Conservation (phyloP, 768 basidiomycete species). For the Hericium erinaceus region DNA sequence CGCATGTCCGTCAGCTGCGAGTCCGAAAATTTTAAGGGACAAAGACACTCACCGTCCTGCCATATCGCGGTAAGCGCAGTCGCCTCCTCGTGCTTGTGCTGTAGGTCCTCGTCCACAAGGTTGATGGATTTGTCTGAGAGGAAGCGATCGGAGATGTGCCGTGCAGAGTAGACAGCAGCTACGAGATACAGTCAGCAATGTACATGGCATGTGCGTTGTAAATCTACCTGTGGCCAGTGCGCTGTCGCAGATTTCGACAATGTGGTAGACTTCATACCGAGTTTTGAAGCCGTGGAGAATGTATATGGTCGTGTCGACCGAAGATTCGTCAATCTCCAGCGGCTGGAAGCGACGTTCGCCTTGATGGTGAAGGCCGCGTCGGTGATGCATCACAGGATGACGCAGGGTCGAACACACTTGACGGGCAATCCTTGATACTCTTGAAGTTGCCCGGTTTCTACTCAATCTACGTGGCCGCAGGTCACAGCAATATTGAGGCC, state of each 20-base stretch:
- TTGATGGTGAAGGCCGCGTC: too few relatives aligned
- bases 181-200: not conserved
- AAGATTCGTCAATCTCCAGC: conserved; percentile 80
- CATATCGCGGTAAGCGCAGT: conserved; percentile 53
- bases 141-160: conserved; percentile 82
- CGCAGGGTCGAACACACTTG: too few relatives aligned
- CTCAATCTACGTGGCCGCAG: too few relatives aligned
- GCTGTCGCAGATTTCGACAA: conserved; percentile 83
- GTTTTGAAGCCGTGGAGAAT: conserved; percentile 83
- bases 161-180: conserved; percentile 79
- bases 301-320: conserved; percentile 74
- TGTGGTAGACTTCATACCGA: conserved; percentile 86
- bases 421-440: too few relatives aligned
- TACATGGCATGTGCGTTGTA: not conserved
- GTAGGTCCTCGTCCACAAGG: conserved; percentile 78
- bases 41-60: conserved; percentile 48
- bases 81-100: conserved; percentile 54
- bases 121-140: conserved; percentile 90
- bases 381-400: too few relatives aligned
- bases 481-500: too few relatives aligned
- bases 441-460: too few relatives aligned
- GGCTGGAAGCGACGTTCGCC: conserved; percentile 83
- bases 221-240: conserved; percentile 73
- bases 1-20: not conserved
- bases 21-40: not conserved